A percentile compares a stretch with the other conserved stretches of the same genome.
phyloP scores from a whole-genome alignment of 495 filamentous ascomycete genomes.

The Aspergillus baeticus region DNA sequence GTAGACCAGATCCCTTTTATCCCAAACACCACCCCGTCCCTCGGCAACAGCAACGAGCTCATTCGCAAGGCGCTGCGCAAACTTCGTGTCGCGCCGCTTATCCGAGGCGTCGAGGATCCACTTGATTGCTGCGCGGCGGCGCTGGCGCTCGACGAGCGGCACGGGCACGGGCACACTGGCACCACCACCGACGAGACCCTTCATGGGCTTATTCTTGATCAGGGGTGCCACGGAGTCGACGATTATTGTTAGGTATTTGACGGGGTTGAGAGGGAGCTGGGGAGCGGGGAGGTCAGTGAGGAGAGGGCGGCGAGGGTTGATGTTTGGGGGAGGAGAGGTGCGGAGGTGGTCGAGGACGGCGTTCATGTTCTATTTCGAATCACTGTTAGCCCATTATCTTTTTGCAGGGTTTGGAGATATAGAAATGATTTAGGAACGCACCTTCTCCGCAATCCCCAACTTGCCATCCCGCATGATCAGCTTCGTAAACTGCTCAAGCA shows the following conservation, averaged over 20 bases:
- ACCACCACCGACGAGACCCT: slow-evolving; percentile 84
- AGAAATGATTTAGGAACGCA: slow-evolving; percentile 36
- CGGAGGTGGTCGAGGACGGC: slow-evolving; percentile 85
- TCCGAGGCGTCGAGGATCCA: slow-evolving; percentile 86
- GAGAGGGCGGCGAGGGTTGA: slow-evolving; percentile 66
- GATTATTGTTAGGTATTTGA: slow-evolving; percentile 78
- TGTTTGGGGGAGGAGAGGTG: slow-evolving; percentile 71
- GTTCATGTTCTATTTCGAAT: slow-evolving; percentile 67
- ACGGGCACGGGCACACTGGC: slow-evolving; percentile 76
- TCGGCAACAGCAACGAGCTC: slow-evolving; percentile 88
- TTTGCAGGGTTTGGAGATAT: neutral
- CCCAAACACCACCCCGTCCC: slow-evolving; percentile 81
- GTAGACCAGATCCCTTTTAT: slow-evolving; percentile 68
- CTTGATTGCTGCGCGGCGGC: slow-evolving; percentile 70
- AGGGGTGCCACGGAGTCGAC: slow-evolving; percentile 95
- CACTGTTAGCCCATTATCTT: no score
- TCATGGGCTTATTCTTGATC: slow-evolving; percentile 69
- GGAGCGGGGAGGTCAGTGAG: slow-evolving; percentile 68
- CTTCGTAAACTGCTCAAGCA: slow-evolving; percentile 83
- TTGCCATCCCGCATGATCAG: slow-evolving; percentile 90
- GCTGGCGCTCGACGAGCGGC: slow-evolving; percentile 70
- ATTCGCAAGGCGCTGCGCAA: slow-evolving; percentile 79
- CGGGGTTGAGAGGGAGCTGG: slow-evolving; percentile 74
- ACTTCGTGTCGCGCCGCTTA: slow-evolving; percentile 63
- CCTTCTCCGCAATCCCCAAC: slow-evolving; percentile 75